phyloP scores from a whole-genome alignment of 1,139 yeast genomes.

The Blastobotrys arbuscula region DNA sequence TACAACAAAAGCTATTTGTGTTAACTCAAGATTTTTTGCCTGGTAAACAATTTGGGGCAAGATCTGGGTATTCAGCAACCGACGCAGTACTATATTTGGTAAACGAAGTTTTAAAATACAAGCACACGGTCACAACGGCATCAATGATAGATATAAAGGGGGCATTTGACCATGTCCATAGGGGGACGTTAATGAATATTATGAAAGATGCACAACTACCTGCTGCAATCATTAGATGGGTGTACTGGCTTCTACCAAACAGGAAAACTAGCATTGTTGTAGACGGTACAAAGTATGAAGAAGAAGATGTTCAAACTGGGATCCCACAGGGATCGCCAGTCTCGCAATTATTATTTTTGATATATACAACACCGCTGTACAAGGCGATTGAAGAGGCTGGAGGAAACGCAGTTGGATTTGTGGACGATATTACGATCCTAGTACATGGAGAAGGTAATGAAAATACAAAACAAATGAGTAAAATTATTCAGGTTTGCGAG shows the following conservation, averaged over 20 bases:
- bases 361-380: slow-evolving; percentile 18
- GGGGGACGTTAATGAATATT: not conserved
- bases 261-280: not conserved
- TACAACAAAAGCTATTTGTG: too few species aligned
- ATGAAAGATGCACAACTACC: not conserved
- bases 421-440: slow-evolving; percentile 19
- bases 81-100: not conserved
- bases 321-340: slow-evolving; percentile 23
- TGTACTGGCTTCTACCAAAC: not conserved
- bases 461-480: not conserved
- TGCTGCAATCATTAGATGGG: not conserved
- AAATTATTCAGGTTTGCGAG: not conserved
- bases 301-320: slow-evolving; percentile 10
- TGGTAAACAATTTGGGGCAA: not conserved
- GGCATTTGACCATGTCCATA: not conserved
- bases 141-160: not conserved
- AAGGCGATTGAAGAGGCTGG: slow-evolving; percentile 8
- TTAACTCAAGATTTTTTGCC: too few species aligned
- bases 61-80: not conserved
- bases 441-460: too few species aligned
- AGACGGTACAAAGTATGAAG: not conserved
- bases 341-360: slow-evolving; percentile 19
- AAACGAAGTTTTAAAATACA: not conserved
- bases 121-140: not conserved
- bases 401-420: slow-evolving; percentile 15